A percentile compares a stretch with the other conserved stretches of the same genome.
phyloP scores from a whole-genome alignment of 1,139 yeast genomes.

The Pichia sp. region DNA sequence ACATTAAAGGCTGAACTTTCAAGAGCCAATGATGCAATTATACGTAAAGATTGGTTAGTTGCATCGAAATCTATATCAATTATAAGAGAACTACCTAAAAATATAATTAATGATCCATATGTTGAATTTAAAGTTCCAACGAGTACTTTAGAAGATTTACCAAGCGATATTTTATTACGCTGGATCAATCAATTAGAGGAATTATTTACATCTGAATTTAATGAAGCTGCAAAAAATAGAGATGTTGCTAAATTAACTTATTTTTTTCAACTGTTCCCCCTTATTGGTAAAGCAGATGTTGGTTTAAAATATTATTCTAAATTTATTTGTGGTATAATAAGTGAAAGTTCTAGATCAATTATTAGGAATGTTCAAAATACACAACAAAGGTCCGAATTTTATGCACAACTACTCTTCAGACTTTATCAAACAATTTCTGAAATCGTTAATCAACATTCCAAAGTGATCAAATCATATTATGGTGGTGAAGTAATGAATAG shows the following conservation, averaged over 20 bases:
- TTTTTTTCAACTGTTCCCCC: slow-evolving; percentile 82
- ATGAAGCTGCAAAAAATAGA: slow-evolving; percentile 57
- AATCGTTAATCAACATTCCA: slow-evolving; percentile 81
- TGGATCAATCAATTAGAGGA: slow-evolving; percentile 57
- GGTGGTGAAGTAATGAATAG: slow-evolving; percentile 57
- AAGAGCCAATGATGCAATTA: slow-evolving; percentile 64
- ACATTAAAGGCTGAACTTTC: slow-evolving; percentile 56
- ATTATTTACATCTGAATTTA: slow-evolving; percentile 58
- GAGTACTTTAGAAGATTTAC: slow-evolving; percentile 79
- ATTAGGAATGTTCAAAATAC: slow-evolving; percentile 36
- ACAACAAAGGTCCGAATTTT: slow-evolving; percentile 38
- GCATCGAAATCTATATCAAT: slow-evolving; percentile 62
- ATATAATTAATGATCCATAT: slow-evolving; percentile 55
- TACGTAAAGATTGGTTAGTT: slow-evolving; percentile 59
- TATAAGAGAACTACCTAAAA: slow-evolving; percentile 48
- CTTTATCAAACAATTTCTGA: slow-evolving; percentile 80
- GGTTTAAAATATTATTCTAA: slow-evolving; percentile 80
- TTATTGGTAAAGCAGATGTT: slow-evolving; percentile 61
- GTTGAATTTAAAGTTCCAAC: slow-evolving; percentile 88
- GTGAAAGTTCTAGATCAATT: slow-evolving; percentile 66
- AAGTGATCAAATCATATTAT: slow-evolving; percentile 67
- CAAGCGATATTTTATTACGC: slow-evolving; percentile 46
- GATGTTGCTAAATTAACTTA: slow-evolving; percentile 68
- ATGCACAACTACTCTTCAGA: slow-evolving; percentile 65
- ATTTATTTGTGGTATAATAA: slow-evolving; percentile 80